These are phyloP conservation scores for Hymenoscyphus repandus DNA, from an alignment of 2,329 filamentous ascomycete species.

Conservation along the genomic window DNA sequence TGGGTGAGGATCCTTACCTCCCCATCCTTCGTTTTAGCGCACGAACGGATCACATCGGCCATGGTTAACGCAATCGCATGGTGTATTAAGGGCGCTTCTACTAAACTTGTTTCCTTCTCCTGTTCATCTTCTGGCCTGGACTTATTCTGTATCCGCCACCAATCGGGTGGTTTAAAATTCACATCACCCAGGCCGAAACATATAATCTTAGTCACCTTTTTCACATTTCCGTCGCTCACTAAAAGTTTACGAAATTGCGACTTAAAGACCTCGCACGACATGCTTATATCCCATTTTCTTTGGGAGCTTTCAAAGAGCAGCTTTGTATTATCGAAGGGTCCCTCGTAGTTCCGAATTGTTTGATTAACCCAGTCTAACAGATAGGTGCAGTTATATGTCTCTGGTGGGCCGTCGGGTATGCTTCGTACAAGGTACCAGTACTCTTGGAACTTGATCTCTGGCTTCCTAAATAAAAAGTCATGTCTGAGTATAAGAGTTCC, in stretches of 20 bases:
- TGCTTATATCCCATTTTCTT: slow-evolving; percentile 21
- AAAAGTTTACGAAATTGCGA: slow-evolving; percentile 18
- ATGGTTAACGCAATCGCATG: slow-evolving; percentile 26
- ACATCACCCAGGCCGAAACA: slow-evolving; percentile 28
- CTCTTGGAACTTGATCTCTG: slow-evolving; percentile 24
- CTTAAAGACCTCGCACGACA: slow-evolving; percentile 19
- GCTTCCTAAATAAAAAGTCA: slow-evolving; percentile 14
- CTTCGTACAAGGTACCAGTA: slow-evolving; percentile 20
- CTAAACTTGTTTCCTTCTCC: slow-evolving; percentile 12
- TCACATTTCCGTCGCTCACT: neutral
- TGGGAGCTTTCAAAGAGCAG: slow-evolving; percentile 17
- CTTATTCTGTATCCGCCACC: slow-evolving; percentile 19
- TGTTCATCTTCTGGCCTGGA: slow-evolving; percentile 9
- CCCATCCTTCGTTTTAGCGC: neutral
- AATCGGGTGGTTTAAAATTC: slow-evolving; percentile 17
- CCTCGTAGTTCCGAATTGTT: slow-evolving; percentile 16
- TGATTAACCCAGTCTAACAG: slow-evolving; percentile 26
- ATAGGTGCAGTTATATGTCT: slow-evolving; percentile 28
- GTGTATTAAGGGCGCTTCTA: slow-evolving; percentile 16
- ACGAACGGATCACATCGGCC: slow-evolving; percentile 15
- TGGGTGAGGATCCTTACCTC: slow-evolving; percentile 23
- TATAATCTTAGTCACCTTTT: slow-evolving; percentile 25
- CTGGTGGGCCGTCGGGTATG: slow-evolving; percentile 18
- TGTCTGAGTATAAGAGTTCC: slow-evolving; percentile 3
- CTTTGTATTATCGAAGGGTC: slow-evolving; percentile 9